phyloP scores from a whole-genome alignment of 2,329 filamentous ascomycete genomes.

The Pseudocercospora pini-densiflorae region DNA sequence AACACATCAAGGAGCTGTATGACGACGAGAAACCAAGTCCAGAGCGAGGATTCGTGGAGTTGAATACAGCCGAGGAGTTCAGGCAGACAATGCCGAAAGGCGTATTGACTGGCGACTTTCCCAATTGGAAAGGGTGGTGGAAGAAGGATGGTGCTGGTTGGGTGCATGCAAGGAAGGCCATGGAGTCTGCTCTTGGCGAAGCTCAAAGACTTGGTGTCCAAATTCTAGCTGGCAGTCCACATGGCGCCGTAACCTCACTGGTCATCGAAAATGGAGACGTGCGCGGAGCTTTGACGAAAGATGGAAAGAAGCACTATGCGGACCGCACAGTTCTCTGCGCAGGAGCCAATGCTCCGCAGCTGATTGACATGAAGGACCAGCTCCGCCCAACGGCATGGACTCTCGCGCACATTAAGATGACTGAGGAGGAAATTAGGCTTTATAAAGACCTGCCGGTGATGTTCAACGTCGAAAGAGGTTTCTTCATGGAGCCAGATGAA shows the following conservation, averaged over 20 bases:
- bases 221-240: conserved; percentile 49
- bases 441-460: conserved; percentile 57
- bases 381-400: conserved; percentile 61
- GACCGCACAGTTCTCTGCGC: conserved; percentile 54
- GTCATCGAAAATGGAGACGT: conserved; percentile 44
- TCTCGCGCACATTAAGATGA: conserved; percentile 57
- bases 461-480: conserved; percentile 55
- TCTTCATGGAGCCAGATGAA: conserved; percentile 56
- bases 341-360: conserved; percentile 52
- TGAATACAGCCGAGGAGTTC: conserved; percentile 54
- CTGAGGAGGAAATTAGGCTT: conserved; percentile 47
- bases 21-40: conserved; percentile 28
- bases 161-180: conserved; percentile 57
- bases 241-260: conserved; percentile 47
- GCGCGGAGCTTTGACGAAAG: conserved; percentile 49
- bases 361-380: conserved; percentile 58
- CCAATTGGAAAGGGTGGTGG: conserved; percentile 57
- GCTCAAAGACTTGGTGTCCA: conserved; percentile 52
- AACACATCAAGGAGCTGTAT: conserved; percentile 37
- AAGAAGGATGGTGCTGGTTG: conserved; percentile 55
- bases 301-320: conserved; percentile 49
- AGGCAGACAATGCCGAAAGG: conserved; percentile 57
- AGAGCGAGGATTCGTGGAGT: conserved; percentile 30
- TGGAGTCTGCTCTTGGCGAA: conserved; percentile 52
- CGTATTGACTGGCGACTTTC: conserved; percentile 56